These are phyloP conservation scores for Desmodesmus armatus DNA, from an alignment of 139 green algal species.

Conservation along the genomic window DNA sequence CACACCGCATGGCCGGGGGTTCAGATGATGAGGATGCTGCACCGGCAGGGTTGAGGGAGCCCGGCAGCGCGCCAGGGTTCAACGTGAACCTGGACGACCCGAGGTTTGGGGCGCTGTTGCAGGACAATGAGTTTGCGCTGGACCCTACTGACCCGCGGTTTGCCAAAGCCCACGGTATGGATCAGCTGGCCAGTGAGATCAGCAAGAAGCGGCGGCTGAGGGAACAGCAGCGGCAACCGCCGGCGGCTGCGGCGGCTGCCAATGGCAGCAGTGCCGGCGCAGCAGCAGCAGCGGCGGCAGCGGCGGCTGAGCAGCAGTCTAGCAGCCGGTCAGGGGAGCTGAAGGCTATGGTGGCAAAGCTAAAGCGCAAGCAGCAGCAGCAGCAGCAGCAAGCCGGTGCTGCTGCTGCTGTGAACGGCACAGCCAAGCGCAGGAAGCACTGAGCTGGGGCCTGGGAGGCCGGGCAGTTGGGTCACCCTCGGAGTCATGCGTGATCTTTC, in stretches of 20 bases:
- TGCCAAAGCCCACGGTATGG: constrained; percentile 49
- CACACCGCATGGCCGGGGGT: constrained; percentile 41
- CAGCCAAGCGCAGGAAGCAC: too few species aligned
- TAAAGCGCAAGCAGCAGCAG: constrained; percentile 76
- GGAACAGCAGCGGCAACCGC: constrained; percentile 16
- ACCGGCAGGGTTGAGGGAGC: constrained; percentile 13
- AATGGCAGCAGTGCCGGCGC: neutral
- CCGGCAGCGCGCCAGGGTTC: neutral
- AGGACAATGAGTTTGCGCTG: constrained; percentile 80
- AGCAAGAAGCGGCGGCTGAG: constrained; percentile 17
- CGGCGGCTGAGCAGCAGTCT: neutral
- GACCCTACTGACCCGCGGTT: constrained; percentile 94
- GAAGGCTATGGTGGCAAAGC: constrained; percentile 74
- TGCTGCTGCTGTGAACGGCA: too few species aligned
- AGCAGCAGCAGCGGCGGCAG: constrained; percentile 32
- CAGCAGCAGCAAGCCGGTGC: constrained; percentile 52
- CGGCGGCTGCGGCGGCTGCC: constrained; percentile 5
- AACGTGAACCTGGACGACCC: constrained; percentile 77
- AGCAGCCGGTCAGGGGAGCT: constrained; percentile 49
- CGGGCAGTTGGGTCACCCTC: too few species aligned
- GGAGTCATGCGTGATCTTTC: too few species aligned
- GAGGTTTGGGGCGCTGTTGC: constrained; percentile 83
- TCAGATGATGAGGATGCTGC: constrained; percentile 61
- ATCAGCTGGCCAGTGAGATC: constrained; percentile 27
- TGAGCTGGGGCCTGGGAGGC: too few species aligned